Conservation (phyloP, 805 yeast species). For the Wickerhamomyces bisporus region DNA sequence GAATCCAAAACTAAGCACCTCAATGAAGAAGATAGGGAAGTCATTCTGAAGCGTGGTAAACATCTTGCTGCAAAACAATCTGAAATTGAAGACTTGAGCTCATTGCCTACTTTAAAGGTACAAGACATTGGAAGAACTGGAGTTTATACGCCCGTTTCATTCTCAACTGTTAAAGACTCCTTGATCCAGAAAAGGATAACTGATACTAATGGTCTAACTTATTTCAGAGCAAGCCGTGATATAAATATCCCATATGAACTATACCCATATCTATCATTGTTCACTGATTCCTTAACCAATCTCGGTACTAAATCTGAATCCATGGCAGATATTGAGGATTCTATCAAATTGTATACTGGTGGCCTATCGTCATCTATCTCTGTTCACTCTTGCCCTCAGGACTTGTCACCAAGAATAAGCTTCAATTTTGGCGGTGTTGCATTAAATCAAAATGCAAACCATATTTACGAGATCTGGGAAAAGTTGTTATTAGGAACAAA, state of each 20-base stretch:
- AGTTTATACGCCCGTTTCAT: slow-evolving; percentile 28
- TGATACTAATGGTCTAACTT: slow-evolving; percentile 77
- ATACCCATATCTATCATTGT: slow-evolving; percentile 69
- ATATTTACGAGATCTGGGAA: slow-evolving; percentile 60
- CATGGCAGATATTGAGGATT: slow-evolving; percentile 80
- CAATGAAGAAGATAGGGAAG: slow-evolving; percentile 48
- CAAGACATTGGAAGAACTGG: slow-evolving; percentile 65
- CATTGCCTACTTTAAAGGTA: slow-evolving; percentile 73
- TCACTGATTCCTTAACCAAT: slow-evolving; percentile 73
- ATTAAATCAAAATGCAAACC: slow-evolving; percentile 54
- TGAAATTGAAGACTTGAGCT: slow-evolving; percentile 65
- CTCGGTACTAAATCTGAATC: slow-evolving; percentile 73
- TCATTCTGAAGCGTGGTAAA: slow-evolving; percentile 56
- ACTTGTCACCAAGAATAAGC: slow-evolving; percentile 43
- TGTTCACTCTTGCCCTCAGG: slow-evolving; percentile 52
- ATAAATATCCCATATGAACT: slow-evolving; percentile 57
- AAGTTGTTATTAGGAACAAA: slow-evolving; percentile 68
- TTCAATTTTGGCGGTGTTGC: slow-evolving; percentile 65
- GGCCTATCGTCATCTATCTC: slow-evolving; percentile 66
- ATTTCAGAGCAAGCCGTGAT: slow-evolving; percentile 62
- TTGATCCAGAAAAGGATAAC: slow-evolving; percentile 45
- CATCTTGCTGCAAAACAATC: slow-evolving; percentile 59
- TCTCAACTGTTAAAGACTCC: slow-evolving; percentile 24
- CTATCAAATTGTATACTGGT: slow-evolving; percentile 78
- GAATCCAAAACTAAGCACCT: slow-evolving; percentile 37